Conservation (phyloP, 495 filamentous ascomycete species). For the Podospora tetraspora region DNA sequence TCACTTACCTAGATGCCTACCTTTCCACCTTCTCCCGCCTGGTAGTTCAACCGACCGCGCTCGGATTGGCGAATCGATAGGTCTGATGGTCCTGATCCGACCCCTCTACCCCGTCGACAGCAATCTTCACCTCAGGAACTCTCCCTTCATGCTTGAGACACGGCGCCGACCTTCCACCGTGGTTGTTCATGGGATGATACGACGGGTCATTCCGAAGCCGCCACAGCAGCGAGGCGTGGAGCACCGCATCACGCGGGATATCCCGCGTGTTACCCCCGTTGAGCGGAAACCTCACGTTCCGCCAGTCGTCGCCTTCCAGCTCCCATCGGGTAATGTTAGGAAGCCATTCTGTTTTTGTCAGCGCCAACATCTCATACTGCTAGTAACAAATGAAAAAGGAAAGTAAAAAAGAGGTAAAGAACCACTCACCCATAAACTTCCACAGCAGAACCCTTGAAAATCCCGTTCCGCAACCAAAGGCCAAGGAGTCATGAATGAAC, state of each 20-base stretch:
- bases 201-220: conserved; percentile 5
- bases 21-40: no score
- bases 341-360: conserved; percentile 9
- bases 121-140: neutral
- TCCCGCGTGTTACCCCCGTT: conserved; percentile 12
- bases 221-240: conserved; percentile 14
- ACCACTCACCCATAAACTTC: conserved; percentile 15
- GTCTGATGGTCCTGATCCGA: conserved; percentile 11
- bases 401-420: neutral
- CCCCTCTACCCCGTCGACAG: neutral
- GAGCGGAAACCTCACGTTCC: conserved; percentile 15
- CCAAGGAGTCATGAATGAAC: conserved; percentile 12
- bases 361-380: neutral
- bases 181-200: conserved; percentile 15
- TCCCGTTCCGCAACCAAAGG: conserved; percentile 10
- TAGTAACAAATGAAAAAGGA: neutral
- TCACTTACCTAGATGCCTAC: no score
- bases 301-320: conserved; percentile 11
- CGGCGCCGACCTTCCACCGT: conserved; percentile 8
- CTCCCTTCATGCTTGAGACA: conserved; percentile 12
- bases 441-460: conserved; percentile 14
- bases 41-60: neutral
- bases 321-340: conserved; percentile 16
- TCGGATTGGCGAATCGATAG: conserved; percentile 4
- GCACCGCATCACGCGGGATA: conserved; percentile 14